Percentiles rank a stretch among this genome's conserved stretches.
Evolutionary conservation across 257 asterid species (phyloP).

Genomic region (Fraxinus anomala): DNA sequence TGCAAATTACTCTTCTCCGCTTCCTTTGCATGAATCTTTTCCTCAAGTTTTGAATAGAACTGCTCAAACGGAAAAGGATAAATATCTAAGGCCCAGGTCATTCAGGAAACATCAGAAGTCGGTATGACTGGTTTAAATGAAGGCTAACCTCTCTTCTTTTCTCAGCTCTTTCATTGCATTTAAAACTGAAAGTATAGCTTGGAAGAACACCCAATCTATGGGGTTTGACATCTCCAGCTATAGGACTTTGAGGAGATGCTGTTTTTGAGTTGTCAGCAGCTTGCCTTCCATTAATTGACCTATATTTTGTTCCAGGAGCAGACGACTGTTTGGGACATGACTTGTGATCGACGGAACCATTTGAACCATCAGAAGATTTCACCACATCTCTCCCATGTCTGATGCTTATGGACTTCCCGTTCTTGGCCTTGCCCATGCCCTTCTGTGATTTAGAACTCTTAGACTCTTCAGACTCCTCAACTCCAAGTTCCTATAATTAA

Average conservation of each 20-base stretch:
- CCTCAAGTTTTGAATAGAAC: constrained; percentile 92
- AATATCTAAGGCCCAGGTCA: constrained; percentile 22
- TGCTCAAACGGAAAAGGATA: constrained; percentile 31
- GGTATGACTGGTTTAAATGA: constrained; percentile 10
- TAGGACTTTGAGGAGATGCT: constrained; percentile 49
- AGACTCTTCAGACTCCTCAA: neutral
- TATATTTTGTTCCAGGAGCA: constrained; percentile 32
- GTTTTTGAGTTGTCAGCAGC: constrained; percentile 29
- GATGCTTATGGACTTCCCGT: constrained; percentile 32
- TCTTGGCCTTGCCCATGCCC: constrained; percentile 31
- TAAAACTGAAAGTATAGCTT: constrained; percentile 72
- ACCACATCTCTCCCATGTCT: constrained; percentile 32
- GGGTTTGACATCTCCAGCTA: constrained; percentile 60
- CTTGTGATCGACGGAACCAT: constrained; percentile 40
- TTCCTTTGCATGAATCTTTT: constrained; percentile 90
- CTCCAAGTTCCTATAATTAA: neutral
- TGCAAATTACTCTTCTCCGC: constrained; percentile 71
- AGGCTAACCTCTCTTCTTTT: constrained; percentile 81
- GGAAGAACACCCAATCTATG: constrained; percentile 76
- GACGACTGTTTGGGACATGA: constrained; percentile 27
- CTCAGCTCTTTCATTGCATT: constrained; percentile 95
- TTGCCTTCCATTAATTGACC: constrained; percentile 35
- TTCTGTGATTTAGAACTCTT: neutral
- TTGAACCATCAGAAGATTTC: constrained; percentile 36
- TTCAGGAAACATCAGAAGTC: neutral